These are phyloP conservation scores for Claviceps fusiformis DNA, from an alignment of 2,329 filamentous ascomycete genomes.

Conservation along the genomic window DNA sequence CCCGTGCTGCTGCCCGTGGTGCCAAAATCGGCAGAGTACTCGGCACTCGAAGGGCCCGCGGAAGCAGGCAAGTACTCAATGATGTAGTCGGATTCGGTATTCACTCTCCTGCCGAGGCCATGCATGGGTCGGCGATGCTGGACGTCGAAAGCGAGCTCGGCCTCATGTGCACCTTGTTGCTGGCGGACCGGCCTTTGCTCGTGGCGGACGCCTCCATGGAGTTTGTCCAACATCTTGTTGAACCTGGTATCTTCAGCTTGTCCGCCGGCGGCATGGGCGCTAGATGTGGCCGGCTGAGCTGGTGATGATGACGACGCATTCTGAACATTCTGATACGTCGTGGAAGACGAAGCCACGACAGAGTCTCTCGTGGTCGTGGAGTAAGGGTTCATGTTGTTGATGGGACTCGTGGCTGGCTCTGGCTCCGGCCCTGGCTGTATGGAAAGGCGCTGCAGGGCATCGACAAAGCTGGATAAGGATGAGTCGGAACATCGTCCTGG, in stretches of 20 bases:
- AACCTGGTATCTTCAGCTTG: constrained; percentile 9
- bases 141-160: too few species aligned
- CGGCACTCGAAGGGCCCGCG: neutral
- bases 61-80: constrained; percentile 3
- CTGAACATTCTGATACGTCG: neutral
- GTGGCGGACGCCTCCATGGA: constrained; percentile 7
- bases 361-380: neutral
- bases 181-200: neutral
- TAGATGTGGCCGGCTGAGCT: neutral
- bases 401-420: neutral
- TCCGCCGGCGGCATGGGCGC: neutral
- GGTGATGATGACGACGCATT: constrained; percentile 1
- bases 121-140: constrained; percentile 1
- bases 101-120: constrained; percentile 4
- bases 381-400: too few species aligned
- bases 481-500: neutral
- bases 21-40: neutral
- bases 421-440: neutral
- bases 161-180: neutral
- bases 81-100: constrained; percentile 7
- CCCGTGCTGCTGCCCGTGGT: neutral
- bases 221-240: constrained; percentile 15
- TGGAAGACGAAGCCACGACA: neutral
- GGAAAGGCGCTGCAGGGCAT: neutral
- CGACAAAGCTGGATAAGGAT: neutral